Evolutionary conservation across 441 rosid genomes (phyloP), one percentile per base, ranked within the genome.

Genomic region (Brassica hybrid): DNA sequence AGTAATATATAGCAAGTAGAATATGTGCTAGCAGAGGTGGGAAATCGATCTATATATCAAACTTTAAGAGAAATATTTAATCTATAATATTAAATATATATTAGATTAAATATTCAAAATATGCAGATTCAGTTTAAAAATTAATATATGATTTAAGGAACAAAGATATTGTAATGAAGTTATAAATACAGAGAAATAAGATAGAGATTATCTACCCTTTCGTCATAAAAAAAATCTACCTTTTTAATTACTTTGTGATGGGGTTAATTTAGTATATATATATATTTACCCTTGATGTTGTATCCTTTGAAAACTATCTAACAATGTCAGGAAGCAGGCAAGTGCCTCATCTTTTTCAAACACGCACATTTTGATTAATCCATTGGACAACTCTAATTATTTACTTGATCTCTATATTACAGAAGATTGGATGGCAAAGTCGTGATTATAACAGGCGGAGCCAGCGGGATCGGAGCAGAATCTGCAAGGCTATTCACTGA

Each of bases 361-460:
- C 45, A 38, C 45, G 45, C 45, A 38, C 45, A 38, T 9, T 38
- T 38, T 38, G 45, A 38, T 38, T 38, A 38, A 38, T 38, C 10
- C 45, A 38, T 38, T 38, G 11, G 45, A 38, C 34, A 30, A 6
- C 10, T 12, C n/a, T 43, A 12, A 43, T 43, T 43, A 38, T 38
- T 38, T 38, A 38, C 45, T 38, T 38, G 8, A 7, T 34, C 41
- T 34, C 1, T 38, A 38, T 38, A 38, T 38, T 38, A 38, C 50
- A 43, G 50, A 43, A 48, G 64, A 59, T 66, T 82, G 13, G 82
- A 79, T 25, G 85, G 85, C 13, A 81, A 85, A 64, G 77, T 79
- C 68, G 86, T 67, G 8, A 65, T 85, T 3, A 71, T 82, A 78
- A 59, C 85, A 1, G 88, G 88, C 0, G 85, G 84, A 59, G 83